These are phyloP conservation scores for Puya raimondii DNA, from an alignment of 176 grass and related monocot species.

Conservation along the genomic window DNA sequence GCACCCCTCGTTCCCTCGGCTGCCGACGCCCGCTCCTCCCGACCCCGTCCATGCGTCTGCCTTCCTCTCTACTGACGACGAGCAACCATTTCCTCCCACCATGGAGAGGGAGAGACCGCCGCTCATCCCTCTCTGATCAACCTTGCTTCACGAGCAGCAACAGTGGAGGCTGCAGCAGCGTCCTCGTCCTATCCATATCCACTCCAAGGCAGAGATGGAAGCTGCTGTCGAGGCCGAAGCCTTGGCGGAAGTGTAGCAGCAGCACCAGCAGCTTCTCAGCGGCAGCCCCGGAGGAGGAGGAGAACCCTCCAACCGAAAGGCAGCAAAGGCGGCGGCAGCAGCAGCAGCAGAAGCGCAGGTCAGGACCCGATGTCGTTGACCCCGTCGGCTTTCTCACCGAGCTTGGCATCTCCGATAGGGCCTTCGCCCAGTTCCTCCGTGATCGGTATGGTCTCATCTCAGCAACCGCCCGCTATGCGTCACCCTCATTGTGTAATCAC, in stretches of 20 bases:
- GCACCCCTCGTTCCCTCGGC: too few species aligned
- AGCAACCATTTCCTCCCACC: background rate
- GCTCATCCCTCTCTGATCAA: background rate
- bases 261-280: conserved; percentile 3
- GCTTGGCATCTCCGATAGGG: conserved; percentile 52
- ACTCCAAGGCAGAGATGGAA: background rate
- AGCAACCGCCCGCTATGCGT: background rate
- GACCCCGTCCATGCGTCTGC: background rate
- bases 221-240: background rate
- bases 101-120: background rate
- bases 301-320: conserved; percentile 15
- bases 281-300: conserved; percentile 14
- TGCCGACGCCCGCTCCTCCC: background rate
- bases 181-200: conserved; percentile 12
- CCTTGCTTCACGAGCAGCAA: background rate
- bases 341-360: conserved; percentile 11
- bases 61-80: background rate
- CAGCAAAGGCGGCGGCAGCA: conserved; percentile 31
- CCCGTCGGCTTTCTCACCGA: conserved; percentile 73
- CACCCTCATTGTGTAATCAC: background rate
- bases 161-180: conserved; percentile 13
- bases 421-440: conserved; percentile 77
- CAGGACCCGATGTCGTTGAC: conserved; percentile 35
- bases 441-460: conserved; percentile 40
- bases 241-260: too few species aligned